Conservation (phyloP, 2,329 filamentous ascomycete genomes). For the Cladosporium sp. region DNA sequence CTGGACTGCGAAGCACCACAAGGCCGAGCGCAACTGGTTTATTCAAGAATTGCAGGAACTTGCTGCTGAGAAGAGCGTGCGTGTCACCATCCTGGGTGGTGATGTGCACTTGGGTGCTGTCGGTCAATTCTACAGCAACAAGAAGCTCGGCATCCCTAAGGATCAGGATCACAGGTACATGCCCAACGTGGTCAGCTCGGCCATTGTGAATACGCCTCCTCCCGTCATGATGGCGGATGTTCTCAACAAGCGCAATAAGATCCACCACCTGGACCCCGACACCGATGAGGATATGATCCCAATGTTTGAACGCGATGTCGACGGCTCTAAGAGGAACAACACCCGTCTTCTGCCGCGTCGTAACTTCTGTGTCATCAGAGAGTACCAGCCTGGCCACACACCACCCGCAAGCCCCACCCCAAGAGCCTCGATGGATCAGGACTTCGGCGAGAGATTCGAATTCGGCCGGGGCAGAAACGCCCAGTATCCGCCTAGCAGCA, state of each 20-base stretch:
- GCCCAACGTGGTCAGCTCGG: constrained; percentile 89
- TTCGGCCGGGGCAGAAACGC: constrained; percentile 1
- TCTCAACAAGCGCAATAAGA: constrained; percentile 85
- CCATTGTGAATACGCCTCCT: constrained; percentile 88
- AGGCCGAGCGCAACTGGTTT: constrained; percentile 78
- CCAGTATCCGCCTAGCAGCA: constrained; percentile 17
- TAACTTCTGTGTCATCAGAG: constrained; percentile 91
- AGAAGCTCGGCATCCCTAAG: constrained; percentile 74
- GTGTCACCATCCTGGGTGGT: constrained; percentile 86
- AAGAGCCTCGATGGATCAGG: constrained; percentile 9
- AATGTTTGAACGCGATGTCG: constrained; percentile 82
- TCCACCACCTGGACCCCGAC: constrained; percentile 59
- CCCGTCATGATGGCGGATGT: constrained; percentile 84
- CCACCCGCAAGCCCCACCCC: constrained; percentile 60
- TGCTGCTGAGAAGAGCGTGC: constrained; percentile 84
- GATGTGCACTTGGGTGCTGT: constrained; percentile 91
- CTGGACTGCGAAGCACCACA: constrained; percentile 95
- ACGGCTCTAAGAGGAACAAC: constrained; percentile 86
- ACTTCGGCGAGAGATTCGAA: constrained; percentile 15
- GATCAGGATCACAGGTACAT: constrained; percentile 94
- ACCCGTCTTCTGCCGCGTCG: constrained; percentile 80
- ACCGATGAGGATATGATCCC: constrained; percentile 97
- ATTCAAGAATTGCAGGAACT: constrained; percentile 90
- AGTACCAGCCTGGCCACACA: constrained; percentile 73
- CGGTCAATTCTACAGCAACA: constrained; percentile 91